These are phyloP conservation scores for Microdochium nivale DNA, from an alignment of 2,329 filamentous ascomycete species.

Conservation along the genomic window DNA sequence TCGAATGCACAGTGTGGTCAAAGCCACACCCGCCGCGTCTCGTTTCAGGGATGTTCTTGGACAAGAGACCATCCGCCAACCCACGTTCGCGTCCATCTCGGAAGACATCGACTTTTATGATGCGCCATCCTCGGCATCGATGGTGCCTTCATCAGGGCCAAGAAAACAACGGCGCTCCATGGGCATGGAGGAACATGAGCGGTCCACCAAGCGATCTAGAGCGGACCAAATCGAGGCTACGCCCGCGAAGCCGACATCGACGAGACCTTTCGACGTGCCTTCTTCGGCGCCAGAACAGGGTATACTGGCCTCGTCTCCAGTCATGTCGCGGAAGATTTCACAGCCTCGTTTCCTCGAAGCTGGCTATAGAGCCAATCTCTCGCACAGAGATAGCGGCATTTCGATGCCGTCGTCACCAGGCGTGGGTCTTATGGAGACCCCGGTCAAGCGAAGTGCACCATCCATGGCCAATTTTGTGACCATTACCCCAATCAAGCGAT, in stretches of 20 bases:
- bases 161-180: constrained; percentile 20
- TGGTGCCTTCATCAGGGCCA: constrained; percentile 32
- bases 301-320: constrained; percentile 20
- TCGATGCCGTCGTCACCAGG: constrained; percentile 19
- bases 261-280: constrained; percentile 4
- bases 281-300: constrained; percentile 14
- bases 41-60: constrained; percentile 42
- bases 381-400: constrained; percentile 18
- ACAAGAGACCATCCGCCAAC: constrained; percentile 15
- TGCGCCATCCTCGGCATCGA: constrained; percentile 26
- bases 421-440: constrained; percentile 20
- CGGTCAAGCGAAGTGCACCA: constrained; percentile 20
- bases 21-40: constrained; percentile 47
- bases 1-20: constrained; percentile 34
- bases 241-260: constrained; percentile 9
- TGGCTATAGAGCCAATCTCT: constrained; percentile 5
- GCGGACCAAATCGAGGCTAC: constrained; percentile 13
- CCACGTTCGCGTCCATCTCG: constrained; percentile 11
- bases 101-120: constrained; percentile 10
- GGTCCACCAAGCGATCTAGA: constrained; percentile 15
- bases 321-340: constrained; percentile 13
- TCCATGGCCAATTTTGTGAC: constrained; percentile 11
- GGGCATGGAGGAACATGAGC: constrained; percentile 17
- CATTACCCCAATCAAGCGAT: constrained; percentile 14
- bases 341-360: constrained; percentile 9